A percentile compares a stretch with the other conserved stretches of the same genome.
phyloP scores from a whole-genome alignment of 2,329 filamentous ascomycete genomes.

The Monosporascus cannonballus region DNA sequence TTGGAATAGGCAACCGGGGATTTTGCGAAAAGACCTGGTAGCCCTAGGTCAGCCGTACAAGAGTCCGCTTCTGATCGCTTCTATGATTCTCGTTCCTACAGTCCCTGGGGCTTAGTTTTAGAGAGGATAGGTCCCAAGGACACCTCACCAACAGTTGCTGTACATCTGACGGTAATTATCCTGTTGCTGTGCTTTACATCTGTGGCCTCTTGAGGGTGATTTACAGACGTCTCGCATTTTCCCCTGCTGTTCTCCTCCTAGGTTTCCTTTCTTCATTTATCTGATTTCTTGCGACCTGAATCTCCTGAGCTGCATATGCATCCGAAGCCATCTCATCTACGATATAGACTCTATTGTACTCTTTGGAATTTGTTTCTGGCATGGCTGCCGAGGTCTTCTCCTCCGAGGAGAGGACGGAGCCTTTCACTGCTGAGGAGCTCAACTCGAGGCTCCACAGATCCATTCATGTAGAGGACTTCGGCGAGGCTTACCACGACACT shows the following conservation, averaged over 20 bases:
- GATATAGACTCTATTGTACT: neutral
- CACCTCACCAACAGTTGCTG: conserved; percentile 6
- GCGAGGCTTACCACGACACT: conserved; percentile 31
- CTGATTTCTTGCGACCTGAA: neutral
- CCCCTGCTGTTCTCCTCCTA: neutral
- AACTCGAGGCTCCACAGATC: conserved; percentile 39
- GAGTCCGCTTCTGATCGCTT: conserved; percentile 21
- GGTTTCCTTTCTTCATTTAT: neutral
- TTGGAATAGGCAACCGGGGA: neutral
- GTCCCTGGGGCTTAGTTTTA: conserved; percentile 8
- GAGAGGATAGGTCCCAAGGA: conserved; percentile 18
- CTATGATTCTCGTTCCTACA: conserved; percentile 21
- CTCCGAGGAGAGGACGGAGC: conserved; percentile 50
- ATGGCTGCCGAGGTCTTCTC: conserved; percentile 41
- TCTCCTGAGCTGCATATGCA: neutral
- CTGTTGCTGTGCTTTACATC: conserved; percentile 7
- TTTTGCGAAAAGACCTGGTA: neutral
- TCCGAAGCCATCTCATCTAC: neutral
- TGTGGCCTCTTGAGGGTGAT: conserved; percentile 9
- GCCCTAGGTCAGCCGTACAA: neutral
- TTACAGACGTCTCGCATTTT: neutral
- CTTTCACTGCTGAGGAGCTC: conserved; percentile 51
- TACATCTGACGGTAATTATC: conserved; percentile 22
- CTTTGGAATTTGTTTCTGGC: conserved; percentile 9
- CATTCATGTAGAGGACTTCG: conserved; percentile 39